phyloP scores from a whole-genome alignment of 1,139 yeast species.

The Saccharomyces hybrid region DNA sequence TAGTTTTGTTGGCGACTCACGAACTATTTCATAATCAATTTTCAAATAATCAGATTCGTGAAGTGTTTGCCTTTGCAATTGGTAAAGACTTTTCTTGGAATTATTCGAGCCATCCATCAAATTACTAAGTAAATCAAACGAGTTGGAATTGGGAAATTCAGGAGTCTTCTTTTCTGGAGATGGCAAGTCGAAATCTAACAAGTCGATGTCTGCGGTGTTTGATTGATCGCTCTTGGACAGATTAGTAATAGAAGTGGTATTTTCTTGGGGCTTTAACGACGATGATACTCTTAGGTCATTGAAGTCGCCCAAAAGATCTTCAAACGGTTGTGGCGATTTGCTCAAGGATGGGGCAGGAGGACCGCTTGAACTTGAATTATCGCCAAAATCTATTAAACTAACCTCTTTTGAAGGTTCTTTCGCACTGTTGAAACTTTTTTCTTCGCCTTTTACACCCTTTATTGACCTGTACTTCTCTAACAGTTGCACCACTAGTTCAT shows the following conservation, averaged over 20 bases:
- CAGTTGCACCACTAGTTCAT: conserved; percentile 68
- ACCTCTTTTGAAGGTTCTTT: conserved; percentile 33
- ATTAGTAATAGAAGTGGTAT: background rate
- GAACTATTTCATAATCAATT: conserved; percentile 43
- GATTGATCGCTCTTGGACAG: conserved; percentile 9
- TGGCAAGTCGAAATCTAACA: conserved; percentile 41
- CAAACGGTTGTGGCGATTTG: conserved; percentile 6
- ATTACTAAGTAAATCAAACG: conserved; percentile 39
- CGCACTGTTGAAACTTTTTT: background rate
- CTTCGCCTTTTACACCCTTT: conserved; percentile 37
- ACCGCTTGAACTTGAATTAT: conserved; percentile 39
- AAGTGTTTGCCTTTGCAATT: conserved; percentile 20
- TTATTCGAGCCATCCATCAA: conserved; percentile 37
- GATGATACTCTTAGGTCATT: conserved; percentile 46
- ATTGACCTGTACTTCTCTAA: conserved; percentile 60
- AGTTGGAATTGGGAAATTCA: conserved; percentile 1
- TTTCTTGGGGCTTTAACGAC: conserved; percentile 17
- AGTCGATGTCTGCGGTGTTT: conserved; percentile 26
- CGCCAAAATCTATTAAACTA: conserved; percentile 76
- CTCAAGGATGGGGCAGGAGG: conserved; percentile 8
- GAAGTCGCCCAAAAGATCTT: conserved; percentile 44
- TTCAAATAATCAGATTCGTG: conserved; percentile 44
- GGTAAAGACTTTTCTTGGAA: background rate
- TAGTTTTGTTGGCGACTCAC: conserved; percentile 39
- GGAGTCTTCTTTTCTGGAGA: conserved; percentile 11